These are phyloP conservation scores for Ormosia semicastrata DNA, from an alignment of 306 rosid genomes.

Conservation along the genomic window DNA sequence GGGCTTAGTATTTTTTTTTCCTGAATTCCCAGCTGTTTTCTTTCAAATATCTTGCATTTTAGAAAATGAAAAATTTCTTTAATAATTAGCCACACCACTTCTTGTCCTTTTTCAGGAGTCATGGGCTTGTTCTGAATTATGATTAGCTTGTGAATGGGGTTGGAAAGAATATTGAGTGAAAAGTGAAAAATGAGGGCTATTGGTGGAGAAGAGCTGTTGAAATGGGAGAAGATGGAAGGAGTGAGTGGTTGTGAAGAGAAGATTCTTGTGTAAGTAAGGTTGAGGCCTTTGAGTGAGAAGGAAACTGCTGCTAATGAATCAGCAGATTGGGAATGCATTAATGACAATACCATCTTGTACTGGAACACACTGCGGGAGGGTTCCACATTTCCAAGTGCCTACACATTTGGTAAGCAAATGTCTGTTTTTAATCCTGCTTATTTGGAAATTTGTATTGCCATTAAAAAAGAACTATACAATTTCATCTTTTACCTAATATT, in stretches of 20 bases:
- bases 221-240: conserved; percentile 90
- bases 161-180: conserved; percentile 19
- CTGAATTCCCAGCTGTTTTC: conserved; percentile 31
- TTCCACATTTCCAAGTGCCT: conserved; percentile 93
- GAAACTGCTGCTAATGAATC: conserved; percentile 68
- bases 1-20: conserved; percentile 27
- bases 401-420: conserved; percentile 78
- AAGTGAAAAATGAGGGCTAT: conserved; percentile 79
- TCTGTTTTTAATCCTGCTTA: background rate
- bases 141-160: conserved; percentile 35
- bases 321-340: conserved; percentile 98
- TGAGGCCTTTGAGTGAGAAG: conserved; percentile 90
- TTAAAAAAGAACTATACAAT: background rate
- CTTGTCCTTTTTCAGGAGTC: conserved; percentile 30
- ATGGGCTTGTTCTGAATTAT: conserved; percentile 39
- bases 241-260: conserved; percentile 76
- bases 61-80: conserved; percentile 35
- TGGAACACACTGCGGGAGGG: conserved; percentile 95
- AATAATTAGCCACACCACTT: conserved; percentile 11
- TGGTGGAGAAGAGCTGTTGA: conserved; percentile 71
- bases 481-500: background rate
- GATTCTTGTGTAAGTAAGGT: conserved; percentile 85
- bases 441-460: conserved; percentile 12
- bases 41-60: conserved; percentile 38
- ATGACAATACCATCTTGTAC: conserved; percentile 82